A percentile compares a stretch with the other conserved stretches of the same genome.
phyloP scores from a whole-genome alignment of 2,329 filamentous ascomycete species.

The Beauveria sp. region DNA sequence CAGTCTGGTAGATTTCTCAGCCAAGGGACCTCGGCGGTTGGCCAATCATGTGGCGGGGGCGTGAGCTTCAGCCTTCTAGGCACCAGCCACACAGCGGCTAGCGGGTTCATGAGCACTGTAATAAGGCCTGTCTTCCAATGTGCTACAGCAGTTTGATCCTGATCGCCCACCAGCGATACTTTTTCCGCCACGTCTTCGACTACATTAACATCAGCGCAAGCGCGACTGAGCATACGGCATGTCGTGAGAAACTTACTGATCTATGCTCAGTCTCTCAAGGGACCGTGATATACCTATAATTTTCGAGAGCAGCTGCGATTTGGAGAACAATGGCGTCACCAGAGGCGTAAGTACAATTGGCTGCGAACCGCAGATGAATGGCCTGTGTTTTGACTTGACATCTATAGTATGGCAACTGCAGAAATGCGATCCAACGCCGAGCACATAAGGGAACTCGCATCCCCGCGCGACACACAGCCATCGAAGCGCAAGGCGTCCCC shows the following conservation, averaged over 20 bases:
- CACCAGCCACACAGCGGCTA: not conserved
- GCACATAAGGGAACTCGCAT: not conserved
- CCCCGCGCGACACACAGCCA: not conserved
- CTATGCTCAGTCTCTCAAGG: not conserved
- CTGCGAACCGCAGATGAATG: not conserved
- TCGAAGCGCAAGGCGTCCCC: slow-evolving; percentile 25
- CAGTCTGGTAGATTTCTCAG: slow-evolving; percentile 32
- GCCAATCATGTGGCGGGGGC: slow-evolving; percentile 17
- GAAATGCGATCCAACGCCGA: not conserved
- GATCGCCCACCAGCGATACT: slow-evolving; percentile 1
- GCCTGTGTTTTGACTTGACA: not conserved
- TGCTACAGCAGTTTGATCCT: not conserved
- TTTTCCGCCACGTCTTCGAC: not conserved
- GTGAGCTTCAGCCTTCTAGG: not conserved
- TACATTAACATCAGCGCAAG: not conserved
- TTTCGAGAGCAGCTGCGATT: not conserved
- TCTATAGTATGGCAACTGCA: not conserved
- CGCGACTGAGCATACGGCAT: not conserved
- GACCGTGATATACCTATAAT: not conserved
- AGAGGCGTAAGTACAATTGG: not conserved
- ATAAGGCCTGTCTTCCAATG: not conserved
- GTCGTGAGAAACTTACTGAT: not conserved
- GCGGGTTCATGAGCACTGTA: not conserved
- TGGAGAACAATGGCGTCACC: not conserved
- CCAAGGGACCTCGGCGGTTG: slow-evolving; percentile 18